Conservation (phyloP, 495 filamentous ascomycete genomes). For the Penicillium parvum region DNA sequence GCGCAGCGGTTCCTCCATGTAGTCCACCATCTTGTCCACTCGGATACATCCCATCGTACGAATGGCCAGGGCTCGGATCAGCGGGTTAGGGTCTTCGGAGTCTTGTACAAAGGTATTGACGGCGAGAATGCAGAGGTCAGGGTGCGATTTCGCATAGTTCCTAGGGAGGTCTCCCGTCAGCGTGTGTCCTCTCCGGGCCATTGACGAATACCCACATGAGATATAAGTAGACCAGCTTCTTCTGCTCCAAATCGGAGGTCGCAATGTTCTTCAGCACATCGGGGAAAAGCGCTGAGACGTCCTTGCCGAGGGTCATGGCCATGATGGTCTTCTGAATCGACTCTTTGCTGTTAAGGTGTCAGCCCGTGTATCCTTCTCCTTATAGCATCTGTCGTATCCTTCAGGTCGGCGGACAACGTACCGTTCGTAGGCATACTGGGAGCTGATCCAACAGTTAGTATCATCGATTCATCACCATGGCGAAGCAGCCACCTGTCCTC, state of each 20-base stretch:
- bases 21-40: constrained; percentile 99
- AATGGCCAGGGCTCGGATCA: constrained; percentile 91
- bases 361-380: constrained; percentile 18
- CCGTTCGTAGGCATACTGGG: constrained; percentile 98
- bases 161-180: constrained; percentile 40
- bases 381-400: background rate
- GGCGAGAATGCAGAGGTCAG: constrained; percentile 96
- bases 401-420: constrained; percentile 28
- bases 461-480: constrained; percentile 4
- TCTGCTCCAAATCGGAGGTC: constrained; percentile 91
- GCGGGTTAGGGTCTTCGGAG: constrained; percentile 95
- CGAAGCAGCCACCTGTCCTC: constrained; percentile 11
- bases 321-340: constrained; percentile 99
- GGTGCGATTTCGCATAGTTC: constrained; percentile 99
- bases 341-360: constrained; percentile 66
- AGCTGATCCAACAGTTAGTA: constrained; percentile 45
- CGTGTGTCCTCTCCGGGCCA: constrained; percentile 1
- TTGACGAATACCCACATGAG: constrained; percentile 67
- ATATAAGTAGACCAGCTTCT: constrained; percentile 99
- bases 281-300: constrained; percentile 95
- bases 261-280: constrained; percentile 99
- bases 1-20: constrained; percentile 97
- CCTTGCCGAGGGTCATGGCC: constrained; percentile 98
- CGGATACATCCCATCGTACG: constrained; percentile 99
- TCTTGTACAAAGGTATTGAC: constrained; percentile 99